Evolutionary conservation across 495 filamentous ascomycete species (phyloP).

Genomic region (Penicillium cosmopolitanum): DNA sequence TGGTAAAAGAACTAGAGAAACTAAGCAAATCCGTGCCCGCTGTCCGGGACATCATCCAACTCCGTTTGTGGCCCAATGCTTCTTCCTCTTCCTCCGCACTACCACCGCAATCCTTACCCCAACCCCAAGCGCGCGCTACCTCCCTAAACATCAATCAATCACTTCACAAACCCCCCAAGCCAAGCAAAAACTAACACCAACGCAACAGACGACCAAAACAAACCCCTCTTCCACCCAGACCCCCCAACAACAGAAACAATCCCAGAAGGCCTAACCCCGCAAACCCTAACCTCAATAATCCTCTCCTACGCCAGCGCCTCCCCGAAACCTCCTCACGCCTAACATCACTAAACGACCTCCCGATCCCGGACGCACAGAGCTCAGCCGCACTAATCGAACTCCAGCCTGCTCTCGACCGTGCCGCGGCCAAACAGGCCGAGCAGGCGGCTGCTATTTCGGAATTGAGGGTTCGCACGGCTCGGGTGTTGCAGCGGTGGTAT

Average conservation of each 20-base stretch:
- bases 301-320: constrained; percentile 71
- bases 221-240: constrained; percentile 59
- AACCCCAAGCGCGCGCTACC: background rate
- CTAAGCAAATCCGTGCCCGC: constrained; percentile 51
- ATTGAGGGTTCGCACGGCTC: constrained; percentile 72
- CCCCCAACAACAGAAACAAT: constrained; percentile 31
- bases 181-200: background rate
- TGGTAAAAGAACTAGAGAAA: constrained; percentile 63
- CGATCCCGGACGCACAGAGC: constrained; percentile 68
- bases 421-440: constrained; percentile 65
- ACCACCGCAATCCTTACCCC: background rate
- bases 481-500: constrained; percentile 79
- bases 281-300: constrained; percentile 64
- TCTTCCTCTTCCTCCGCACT: background rate
- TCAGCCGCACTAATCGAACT: constrained; percentile 71
- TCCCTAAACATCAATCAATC: too few relatives aligned
- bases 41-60: constrained; percentile 53
- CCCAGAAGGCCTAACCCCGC: constrained; percentile 47
- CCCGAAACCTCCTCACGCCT: constrained; percentile 77
- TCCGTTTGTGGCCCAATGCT: constrained; percentile 39
- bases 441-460: constrained; percentile 75
- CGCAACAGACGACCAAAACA: constrained; percentile 55
- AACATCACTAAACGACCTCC: constrained; percentile 76
- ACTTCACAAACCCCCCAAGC: background rate
- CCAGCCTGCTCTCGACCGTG: constrained; percentile 69